A percentile compares a stretch with the other conserved stretches of the same genome.
Evolutionary conservation across 345 rosid genomes (phyloP).

Genomic region (Mallotus nudiflorus): DNA sequence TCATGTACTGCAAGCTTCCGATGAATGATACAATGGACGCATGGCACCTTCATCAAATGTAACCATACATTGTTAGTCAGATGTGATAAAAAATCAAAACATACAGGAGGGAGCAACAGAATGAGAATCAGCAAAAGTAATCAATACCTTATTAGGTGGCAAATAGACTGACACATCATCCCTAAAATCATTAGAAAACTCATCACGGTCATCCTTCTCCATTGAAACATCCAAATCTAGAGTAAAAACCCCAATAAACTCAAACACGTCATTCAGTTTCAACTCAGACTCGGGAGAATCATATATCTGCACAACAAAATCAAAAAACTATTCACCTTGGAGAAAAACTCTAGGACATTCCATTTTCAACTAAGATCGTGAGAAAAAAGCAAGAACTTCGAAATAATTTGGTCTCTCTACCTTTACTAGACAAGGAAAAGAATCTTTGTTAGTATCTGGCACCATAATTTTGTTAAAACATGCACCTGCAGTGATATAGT

Average conservation of each 20-base stretch:
- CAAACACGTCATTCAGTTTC: conserved; percentile 86
- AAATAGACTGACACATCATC: conserved; percentile 55
- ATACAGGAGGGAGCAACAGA: neutral
- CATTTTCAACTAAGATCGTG: neutral
- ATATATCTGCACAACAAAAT: conserved; percentile 53
- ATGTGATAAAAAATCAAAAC: neutral
- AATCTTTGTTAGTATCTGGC: conserved; percentile 30
- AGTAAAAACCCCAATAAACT: conserved; percentile 78
- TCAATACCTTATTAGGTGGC: conserved; percentile 57
- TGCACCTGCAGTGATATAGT: conserved; percentile 25
- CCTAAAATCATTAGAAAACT: conserved; percentile 39
- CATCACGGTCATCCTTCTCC: conserved; percentile 47
- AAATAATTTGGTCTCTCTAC: conserved; percentile 26
- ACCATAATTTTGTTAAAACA: conserved; percentile 23
- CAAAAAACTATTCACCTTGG: conserved; percentile 8
- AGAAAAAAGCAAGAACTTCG: neutral
- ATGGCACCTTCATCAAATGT: conserved; percentile 58
- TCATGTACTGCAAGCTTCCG: conserved; percentile 71
- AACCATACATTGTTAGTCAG: neutral
- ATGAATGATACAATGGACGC: conserved; percentile 79
- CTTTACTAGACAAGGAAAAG: conserved; percentile 77
- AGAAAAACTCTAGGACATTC: neutral
- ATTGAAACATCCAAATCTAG: conserved; percentile 45
- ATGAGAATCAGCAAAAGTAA: neutral
- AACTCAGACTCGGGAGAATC: conserved; percentile 74